Percentiles rank a stretch among this genome's conserved stretches.
Evolutionary conservation across 139 green algal species (phyloP).

Genomic region (Asterochloris sp.): DNA sequence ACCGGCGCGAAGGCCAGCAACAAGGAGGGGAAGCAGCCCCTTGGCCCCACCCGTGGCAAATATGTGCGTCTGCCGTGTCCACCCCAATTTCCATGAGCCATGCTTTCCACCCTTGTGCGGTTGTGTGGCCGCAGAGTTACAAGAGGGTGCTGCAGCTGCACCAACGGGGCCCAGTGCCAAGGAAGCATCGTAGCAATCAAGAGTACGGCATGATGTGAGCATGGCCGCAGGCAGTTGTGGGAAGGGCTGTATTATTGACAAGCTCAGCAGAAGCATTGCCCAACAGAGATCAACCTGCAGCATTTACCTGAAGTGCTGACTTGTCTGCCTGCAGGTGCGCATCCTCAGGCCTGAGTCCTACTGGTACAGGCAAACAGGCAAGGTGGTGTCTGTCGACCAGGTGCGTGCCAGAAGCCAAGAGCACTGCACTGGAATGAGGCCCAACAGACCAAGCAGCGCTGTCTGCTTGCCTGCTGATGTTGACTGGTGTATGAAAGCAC

Average conservation of each 20-base stretch:
- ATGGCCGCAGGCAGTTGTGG: not conserved
- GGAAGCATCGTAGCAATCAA: not conserved
- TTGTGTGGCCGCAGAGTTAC: not conserved
- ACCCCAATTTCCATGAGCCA: conserved; percentile 2
- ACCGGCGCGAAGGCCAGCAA: conserved; percentile 1
- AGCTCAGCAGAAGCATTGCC: not conserved
- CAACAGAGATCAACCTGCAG: not conserved
- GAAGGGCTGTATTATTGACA: not conserved
- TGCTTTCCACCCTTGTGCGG: not conserved
- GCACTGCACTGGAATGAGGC: not conserved
- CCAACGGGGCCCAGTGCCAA: too few species aligned
- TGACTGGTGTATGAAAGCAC: not conserved
- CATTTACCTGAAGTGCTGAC: not conserved
- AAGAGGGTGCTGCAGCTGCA: not conserved
- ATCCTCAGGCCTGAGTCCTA: conserved; percentile 97
- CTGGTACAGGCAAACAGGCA: conserved; percentile 98
- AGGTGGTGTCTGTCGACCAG: conserved; percentile 98
- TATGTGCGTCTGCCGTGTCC: conserved; percentile 29
- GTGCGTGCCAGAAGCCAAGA: conserved; percentile 25
- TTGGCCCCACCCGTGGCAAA: conserved; percentile 83
- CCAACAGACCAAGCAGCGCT: not conserved
- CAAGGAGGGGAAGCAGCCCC: conserved; percentile 39
- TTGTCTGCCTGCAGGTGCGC: conserved; percentile 73
- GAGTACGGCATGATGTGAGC: not conserved
- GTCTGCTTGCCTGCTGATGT: not conserved